Conservation (phyloP, 257 asterid species). For the Leptodermis oblonga region DNA sequence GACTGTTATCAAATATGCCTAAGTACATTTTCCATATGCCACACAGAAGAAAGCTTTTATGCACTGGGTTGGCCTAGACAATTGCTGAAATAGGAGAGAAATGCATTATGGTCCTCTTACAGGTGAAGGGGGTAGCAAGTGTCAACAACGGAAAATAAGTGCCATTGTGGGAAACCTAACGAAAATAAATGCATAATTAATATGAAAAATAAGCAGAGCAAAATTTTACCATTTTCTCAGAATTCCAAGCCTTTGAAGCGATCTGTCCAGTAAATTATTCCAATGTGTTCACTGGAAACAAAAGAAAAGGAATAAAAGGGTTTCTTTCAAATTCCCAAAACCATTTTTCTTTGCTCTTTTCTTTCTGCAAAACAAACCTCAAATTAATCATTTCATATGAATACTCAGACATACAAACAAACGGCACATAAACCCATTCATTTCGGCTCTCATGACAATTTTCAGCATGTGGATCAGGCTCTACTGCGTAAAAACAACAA, state of each 20-base stretch:
- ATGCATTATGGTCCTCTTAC: too few species aligned
- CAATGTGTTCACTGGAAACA: background rate
- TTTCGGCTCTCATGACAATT: background rate
- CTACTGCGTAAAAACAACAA: too few species aligned
- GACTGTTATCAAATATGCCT: too few species aligned
- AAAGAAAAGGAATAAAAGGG: background rate
- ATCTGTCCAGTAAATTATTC: background rate
- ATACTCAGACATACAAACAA: background rate
- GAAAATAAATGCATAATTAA: background rate
- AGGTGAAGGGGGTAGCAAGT: too few species aligned
- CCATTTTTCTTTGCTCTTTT: background rate
- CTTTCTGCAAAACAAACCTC: background rate
- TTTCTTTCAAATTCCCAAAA: background rate
- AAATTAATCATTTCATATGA: background rate
- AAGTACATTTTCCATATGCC: too few species aligned
- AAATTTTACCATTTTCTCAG: constrained; percentile 8
- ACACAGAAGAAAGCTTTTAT: too few species aligned
- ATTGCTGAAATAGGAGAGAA: too few species aligned
- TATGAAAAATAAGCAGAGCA: background rate
- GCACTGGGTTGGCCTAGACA: too few species aligned
- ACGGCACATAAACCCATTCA: background rate
- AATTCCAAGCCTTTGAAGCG: background rate
- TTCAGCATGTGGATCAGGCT: background rate
- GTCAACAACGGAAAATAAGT: too few species aligned
- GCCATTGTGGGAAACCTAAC: background rate